phyloP scores from a whole-genome alignment of 2,329 filamentous ascomycete genomes.

The Stagonosporopsis tanaceti region DNA sequence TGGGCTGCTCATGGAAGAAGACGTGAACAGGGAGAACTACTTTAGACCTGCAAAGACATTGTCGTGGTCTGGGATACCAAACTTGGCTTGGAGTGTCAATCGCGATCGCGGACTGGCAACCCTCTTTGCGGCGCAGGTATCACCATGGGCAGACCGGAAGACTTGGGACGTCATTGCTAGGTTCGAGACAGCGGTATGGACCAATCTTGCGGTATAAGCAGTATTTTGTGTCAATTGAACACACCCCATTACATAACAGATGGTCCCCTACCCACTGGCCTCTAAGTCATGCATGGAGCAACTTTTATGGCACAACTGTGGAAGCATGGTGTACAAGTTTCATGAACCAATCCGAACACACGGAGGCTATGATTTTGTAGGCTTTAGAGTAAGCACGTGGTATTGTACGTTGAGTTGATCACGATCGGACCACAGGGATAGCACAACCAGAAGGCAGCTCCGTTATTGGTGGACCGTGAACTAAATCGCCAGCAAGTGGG shows the following conservation, averaged over 20 bases:
- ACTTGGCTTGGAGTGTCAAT: slow-evolving; percentile 35
- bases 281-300: no score
- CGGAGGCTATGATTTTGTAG: no score
- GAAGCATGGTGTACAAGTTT: no score
- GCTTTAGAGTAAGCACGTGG: no score
- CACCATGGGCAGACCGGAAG: slow-evolving; percentile 32
- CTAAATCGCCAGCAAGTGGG: neutral
- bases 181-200: slow-evolving; percentile 38
- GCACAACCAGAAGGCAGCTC: no score
- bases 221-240: neutral
- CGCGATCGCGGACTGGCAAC: slow-evolving; percentile 30
- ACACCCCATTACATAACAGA: neutral
- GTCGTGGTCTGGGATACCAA: slow-evolving; percentile 35
- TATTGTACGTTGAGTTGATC: neutral
- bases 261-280: no score
- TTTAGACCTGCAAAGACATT: slow-evolving; percentile 33
- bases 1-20: slow-evolving; percentile 11
- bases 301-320: no score
- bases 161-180: slow-evolving; percentile 20
- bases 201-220: slow-evolving; percentile 9
- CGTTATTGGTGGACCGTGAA: slow-evolving; percentile 4
- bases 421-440: neutral
- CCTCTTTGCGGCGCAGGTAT: slow-evolving; percentile 34
- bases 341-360: no score
- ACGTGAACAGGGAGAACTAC: slow-evolving; percentile 10